Conservation (phyloP, 345 rosid genomes). For the Brassica rapa region DNA sequence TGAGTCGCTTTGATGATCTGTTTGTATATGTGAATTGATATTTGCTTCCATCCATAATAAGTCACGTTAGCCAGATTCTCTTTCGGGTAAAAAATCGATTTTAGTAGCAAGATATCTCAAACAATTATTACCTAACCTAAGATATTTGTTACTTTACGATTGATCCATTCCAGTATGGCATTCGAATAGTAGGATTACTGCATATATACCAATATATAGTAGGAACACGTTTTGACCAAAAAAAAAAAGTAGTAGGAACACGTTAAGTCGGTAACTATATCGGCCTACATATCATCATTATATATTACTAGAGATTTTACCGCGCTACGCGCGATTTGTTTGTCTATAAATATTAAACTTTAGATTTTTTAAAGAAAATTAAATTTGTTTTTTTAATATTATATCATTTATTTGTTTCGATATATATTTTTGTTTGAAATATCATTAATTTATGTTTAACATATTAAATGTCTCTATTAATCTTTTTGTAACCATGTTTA, state of each 20-base stretch:
- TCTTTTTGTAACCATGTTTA: too few relatives aligned
- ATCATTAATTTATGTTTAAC: too few relatives aligned
- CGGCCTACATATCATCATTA: slow-evolving; percentile 29
- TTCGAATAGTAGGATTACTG: slow-evolving; percentile 30
- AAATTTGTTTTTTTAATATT: too few relatives aligned
- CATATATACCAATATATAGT: slow-evolving; percentile 26
- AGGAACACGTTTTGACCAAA: slow-evolving; percentile 27
- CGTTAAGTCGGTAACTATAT: slow-evolving; percentile 30
- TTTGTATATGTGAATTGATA: not conserved
- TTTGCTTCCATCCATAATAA: not conserved
- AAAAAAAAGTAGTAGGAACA: slow-evolving; percentile 21
- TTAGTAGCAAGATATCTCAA: slow-evolving; percentile 4
- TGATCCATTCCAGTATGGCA: slow-evolving; percentile 16
- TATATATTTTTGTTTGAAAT: too few relatives aligned
- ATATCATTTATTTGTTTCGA: too few relatives aligned
- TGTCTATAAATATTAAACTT: too few relatives aligned
- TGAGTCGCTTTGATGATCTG: too few relatives aligned
- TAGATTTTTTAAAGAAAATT: too few relatives aligned
- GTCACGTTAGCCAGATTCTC: slow-evolving; percentile 1
- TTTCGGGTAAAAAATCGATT: not conserved
- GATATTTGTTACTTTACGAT: slow-evolving; percentile 28
- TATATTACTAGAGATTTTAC: not conserved
- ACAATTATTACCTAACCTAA: slow-evolving; percentile 3
- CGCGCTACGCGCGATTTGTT: too few relatives aligned
- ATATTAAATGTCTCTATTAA: too few relatives aligned